phyloP scores from a whole-genome alignment of 148 eudicot species.

The Cornus kousa region DNA sequence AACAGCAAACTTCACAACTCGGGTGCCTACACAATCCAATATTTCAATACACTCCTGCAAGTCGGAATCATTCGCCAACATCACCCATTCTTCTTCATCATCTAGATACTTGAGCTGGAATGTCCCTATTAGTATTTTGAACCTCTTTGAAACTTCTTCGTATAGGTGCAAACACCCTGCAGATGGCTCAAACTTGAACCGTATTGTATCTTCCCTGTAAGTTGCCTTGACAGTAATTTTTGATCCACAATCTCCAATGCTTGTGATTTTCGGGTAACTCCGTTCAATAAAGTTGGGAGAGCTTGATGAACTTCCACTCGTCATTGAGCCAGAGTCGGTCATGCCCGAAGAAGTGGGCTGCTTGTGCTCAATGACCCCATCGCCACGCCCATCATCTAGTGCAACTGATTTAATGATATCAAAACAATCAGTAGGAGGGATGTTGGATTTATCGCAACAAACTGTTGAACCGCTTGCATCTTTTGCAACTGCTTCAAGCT shows the following conservation, averaged over 20 bases:
- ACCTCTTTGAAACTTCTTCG: conserved; percentile 75
- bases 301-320: conserved; percentile 49
- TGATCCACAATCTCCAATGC: conserved; percentile 34
- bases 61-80: conserved; percentile 75
- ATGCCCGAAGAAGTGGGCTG: conserved; percentile 63
- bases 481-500: conserved; percentile 16
- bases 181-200: conserved; percentile 71
- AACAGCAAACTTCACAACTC: conserved; percentile 60
- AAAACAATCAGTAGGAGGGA: not conserved
- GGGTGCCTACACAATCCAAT: conserved; percentile 63
- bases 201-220: conserved; percentile 62
- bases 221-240: conserved; percentile 69
- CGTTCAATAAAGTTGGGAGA: conserved; percentile 39
- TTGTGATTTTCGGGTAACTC: conserved; percentile 14
- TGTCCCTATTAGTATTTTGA: conserved; percentile 49
- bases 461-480: conserved; percentile 21
- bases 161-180: conserved; percentile 59
- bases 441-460: conserved; percentile 12
- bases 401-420: conserved; percentile 25
- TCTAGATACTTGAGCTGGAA: conserved; percentile 92
- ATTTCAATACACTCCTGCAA: conserved; percentile 80
- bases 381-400: conserved; percentile 25
- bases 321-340: conserved; percentile 66
- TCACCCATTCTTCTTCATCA: conserved; percentile 93
- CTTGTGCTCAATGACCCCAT: conserved; percentile 38